These are phyloP conservation scores for Fusarium gaditjirri DNA, from an alignment of 2,329 filamentous ascomycete genomes.

Conservation along the genomic window DNA sequence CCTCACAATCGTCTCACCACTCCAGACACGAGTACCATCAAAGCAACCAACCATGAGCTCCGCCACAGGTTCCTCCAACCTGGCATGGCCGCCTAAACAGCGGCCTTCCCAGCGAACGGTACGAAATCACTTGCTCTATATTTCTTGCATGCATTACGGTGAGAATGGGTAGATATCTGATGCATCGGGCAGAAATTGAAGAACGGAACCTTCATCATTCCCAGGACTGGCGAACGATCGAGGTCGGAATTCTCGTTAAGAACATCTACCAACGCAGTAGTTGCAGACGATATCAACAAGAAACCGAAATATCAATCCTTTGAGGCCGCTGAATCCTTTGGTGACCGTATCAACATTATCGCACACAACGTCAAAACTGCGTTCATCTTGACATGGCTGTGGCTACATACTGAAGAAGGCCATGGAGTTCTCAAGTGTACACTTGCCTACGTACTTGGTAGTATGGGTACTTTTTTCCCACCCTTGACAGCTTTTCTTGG, in stretches of 20 bases:
- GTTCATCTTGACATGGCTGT: conserved; percentile 63
- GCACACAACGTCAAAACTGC: conserved; percentile 53
- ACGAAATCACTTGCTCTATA: conserved; percentile 35
- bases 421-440: conserved; percentile 90
- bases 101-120: conserved; percentile 60
- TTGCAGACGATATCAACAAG: conserved; percentile 23
- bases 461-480: conserved; percentile 84
- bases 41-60: conserved; percentile 57
- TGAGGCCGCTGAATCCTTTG: conserved; percentile 45
- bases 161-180: conserved; percentile 14
- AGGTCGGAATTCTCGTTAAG: conserved; percentile 83
- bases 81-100: conserved; percentile 54
- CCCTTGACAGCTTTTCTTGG: conserved; percentile 79
- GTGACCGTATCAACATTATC: conserved; percentile 50
- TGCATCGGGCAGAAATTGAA: conserved; percentile 70
- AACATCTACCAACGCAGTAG: conserved; percentile 51
- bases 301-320: conserved; percentile 34
- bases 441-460: conserved; percentile 87
- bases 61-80: conserved; percentile 45
- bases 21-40: conserved; percentile 36
- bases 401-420: conserved; percentile 75
- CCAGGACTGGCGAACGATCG: conserved; percentile 85
- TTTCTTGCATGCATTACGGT: neutral
- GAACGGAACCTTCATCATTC: conserved; percentile 88
- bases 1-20: conserved; percentile 26